phyloP scores from a whole-genome alignment of 805 yeast genomes.

The Candida cerambycidarum region DNA sequence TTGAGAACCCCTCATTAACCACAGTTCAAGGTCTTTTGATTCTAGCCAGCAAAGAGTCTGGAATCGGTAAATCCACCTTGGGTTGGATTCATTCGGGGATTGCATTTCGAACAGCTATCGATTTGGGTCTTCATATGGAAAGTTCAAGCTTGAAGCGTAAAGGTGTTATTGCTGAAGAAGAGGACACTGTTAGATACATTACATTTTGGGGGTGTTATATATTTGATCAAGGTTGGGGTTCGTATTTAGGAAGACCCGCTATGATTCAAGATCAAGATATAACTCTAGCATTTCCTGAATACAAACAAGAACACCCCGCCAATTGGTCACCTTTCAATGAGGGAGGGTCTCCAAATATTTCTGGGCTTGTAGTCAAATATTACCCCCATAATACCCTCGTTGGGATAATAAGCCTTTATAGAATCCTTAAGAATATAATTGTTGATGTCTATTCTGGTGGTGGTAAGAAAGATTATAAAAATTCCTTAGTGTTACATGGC shows the following conservation, averaged over 20 bases:
- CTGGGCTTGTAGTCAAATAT: not conserved
- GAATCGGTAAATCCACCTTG: conserved; percentile 9
- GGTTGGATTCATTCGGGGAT: conserved; percentile 16
- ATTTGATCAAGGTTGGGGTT: conserved; percentile 14
- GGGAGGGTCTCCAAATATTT: not conserved
- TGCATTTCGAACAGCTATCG: conserved; percentile 14
- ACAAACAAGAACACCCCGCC: conserved; percentile 2
- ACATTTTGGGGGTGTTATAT: conserved; percentile 16
- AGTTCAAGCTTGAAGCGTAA: conserved; percentile 4
- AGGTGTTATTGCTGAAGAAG: conserved; percentile 11
- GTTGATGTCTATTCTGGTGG: conserved; percentile 7
- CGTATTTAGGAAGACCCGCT: conserved; percentile 12
- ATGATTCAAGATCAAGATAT: conserved; percentile 10
- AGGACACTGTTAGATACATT: conserved; percentile 8
- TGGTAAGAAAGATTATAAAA: conserved; percentile 6
- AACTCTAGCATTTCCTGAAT: conserved; percentile 6
- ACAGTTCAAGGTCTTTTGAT: conserved; percentile 13
- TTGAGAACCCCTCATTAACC: conserved; percentile 11
- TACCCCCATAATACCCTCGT: conserved; percentile 11
- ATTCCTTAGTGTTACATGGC: conserved; percentile 2
- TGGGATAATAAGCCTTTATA: conserved; percentile 9
- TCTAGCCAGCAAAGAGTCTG: conserved; percentile 15
- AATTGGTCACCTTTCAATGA: conserved; percentile 7
- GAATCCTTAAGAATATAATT: conserved; percentile 8
- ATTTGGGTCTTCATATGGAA: conserved; percentile 14